These are phyloP conservation scores for Mycena alexandri DNA, from an alignment of 768 basidiomycete genomes.

Conservation along the genomic window DNA sequence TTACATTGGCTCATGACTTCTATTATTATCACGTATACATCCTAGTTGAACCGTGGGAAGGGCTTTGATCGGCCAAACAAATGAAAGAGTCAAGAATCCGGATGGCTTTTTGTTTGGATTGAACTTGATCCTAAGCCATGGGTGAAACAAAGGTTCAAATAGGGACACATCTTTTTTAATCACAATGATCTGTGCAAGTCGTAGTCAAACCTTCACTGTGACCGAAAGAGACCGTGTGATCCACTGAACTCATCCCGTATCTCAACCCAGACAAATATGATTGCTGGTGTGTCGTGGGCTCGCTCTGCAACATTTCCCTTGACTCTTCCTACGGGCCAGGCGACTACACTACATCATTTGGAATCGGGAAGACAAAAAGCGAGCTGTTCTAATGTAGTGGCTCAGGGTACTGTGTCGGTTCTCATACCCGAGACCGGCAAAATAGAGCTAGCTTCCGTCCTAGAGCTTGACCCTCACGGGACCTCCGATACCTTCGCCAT, in stretches of 20 bases:
- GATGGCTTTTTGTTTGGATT: too few species aligned
- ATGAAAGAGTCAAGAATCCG: too few species aligned
- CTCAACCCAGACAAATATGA: constrained; percentile 93
- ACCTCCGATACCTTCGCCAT: constrained; percentile 63
- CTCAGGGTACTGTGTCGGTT: constrained; percentile 77
- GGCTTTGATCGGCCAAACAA: too few species aligned
- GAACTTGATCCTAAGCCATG: too few species aligned
- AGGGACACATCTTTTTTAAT: too few species aligned
- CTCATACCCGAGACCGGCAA: constrained; percentile 66
- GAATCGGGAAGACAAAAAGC: constrained; percentile 77
- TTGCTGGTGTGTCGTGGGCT: constrained; percentile 69
- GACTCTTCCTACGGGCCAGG: constrained; percentile 74
- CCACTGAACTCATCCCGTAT: constrained; percentile 82
- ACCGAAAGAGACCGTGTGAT: constrained; percentile 67
- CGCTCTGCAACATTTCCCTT: constrained; percentile 2
- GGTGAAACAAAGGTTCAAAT: too few species aligned
- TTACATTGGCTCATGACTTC: too few species aligned
- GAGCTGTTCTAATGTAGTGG: constrained; percentile 80
- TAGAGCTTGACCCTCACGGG: constrained; percentile 93
- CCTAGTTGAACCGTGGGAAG: too few species aligned
- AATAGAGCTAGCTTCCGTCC: constrained; percentile 78
- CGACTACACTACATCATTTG: constrained; percentile 89
- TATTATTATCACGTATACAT: too few species aligned
- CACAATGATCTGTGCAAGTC: too few species aligned
- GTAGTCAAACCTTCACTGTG: too few species aligned